Base-by-base conservation (phyloP, 257 asterid species). In the Knoxia roxburghii region DNA sequence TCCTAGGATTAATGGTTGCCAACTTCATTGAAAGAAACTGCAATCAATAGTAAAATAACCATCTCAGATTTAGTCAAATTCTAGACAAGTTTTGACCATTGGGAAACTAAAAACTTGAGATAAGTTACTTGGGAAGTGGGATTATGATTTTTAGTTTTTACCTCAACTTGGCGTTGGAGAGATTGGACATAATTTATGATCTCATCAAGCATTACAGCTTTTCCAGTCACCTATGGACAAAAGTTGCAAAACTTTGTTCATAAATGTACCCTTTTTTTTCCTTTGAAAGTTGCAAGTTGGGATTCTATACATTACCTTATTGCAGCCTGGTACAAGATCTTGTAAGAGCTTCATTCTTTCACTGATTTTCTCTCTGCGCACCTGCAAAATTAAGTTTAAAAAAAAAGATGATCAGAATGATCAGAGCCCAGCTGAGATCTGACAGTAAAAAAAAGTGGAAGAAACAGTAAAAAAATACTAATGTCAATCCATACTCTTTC, bases 181-280 rank as follows among this genome's bases (percentile, higher is more conserved):
- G 96, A 88, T 76, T 91, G 98, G 48, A 87, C 95, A 52, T 88
- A 91, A 64, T 91, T 89, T 64, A 91, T 91, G 68, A 89, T 91
- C 85, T 89, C 96, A 80, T 91, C 98, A 57, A 91, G 91, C 98
- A 91, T 89, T n/a, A 91, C 96, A 72, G 98, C 95, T 85, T 91
- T 91, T 30, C 98, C 98, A 58, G 96, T 91, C 24, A 89, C 95
- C 96, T 88, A 77, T 45, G 1, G 17, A 32, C 35, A 66, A 9
- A 55, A 2, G 24, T 18, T 4, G 50, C 29, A 39, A 45, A 26
- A 13, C 27, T 17, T 26, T 41, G 21, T 40, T 78, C 41, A 78
- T 71, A 65, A 51, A 13, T 48, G 50, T 26, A 24, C 45, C 53
- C 9, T 48, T 57, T 48, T 56, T 32, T 8, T 21, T 26, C 45